A percentile compares a stretch with the other conserved stretches of the same genome.
Evolutionary conservation across 2,329 filamentous ascomycete genomes (phyloP).

Genomic region (Monilinia fructigena): DNA sequence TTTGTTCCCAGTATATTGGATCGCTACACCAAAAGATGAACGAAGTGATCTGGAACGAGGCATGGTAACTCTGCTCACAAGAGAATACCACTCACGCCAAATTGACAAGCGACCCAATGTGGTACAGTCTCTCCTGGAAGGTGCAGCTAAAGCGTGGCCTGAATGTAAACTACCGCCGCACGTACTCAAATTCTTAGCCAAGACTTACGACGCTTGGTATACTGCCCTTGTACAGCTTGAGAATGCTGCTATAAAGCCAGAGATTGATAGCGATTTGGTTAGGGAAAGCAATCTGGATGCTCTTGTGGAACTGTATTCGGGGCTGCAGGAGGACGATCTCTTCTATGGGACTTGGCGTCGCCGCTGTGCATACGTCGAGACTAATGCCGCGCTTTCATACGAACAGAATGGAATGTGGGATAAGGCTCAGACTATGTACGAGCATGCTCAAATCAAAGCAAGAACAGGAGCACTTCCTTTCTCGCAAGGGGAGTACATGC

Average conservation of each 20-base stretch:
- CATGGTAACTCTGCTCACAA: conserved; percentile 84
- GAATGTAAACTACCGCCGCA: conserved; percentile 92
- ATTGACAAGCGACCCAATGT: conserved; percentile 95
- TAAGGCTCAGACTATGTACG: conserved; percentile 95
- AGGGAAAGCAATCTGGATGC: conserved; percentile 95
- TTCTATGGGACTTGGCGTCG: conserved; percentile 98
- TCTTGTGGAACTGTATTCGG: conserved; percentile 87
- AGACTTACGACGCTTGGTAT: conserved; percentile 96
- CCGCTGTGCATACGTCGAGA: conserved; percentile 94
- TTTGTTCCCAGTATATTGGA: conserved; percentile 93
- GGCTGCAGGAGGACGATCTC: conserved; percentile 89
- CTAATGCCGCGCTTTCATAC: conserved; percentile 93
- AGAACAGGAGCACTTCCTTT: conserved; percentile 94
- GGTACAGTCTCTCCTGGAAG: conserved; percentile 86
- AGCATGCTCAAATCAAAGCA: conserved; percentile 94
- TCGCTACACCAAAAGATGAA: conserved; percentile 81
- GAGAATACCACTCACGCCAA: conserved; percentile 92
- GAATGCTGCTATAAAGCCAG: conserved; percentile 77
- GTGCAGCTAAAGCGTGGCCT: conserved; percentile 78
- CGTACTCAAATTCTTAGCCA: conserved; percentile 90
- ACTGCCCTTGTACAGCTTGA: conserved; percentile 89
- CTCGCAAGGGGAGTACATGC: conserved; percentile 94
- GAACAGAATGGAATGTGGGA: conserved; percentile 99
- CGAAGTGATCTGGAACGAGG: conserved; percentile 86
- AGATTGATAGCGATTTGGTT: conserved; percentile 75